These are phyloP conservation scores for Graphilbum sp. DNA, from an alignment of 2,329 filamentous ascomycete genomes.

Conservation along the genomic window DNA sequence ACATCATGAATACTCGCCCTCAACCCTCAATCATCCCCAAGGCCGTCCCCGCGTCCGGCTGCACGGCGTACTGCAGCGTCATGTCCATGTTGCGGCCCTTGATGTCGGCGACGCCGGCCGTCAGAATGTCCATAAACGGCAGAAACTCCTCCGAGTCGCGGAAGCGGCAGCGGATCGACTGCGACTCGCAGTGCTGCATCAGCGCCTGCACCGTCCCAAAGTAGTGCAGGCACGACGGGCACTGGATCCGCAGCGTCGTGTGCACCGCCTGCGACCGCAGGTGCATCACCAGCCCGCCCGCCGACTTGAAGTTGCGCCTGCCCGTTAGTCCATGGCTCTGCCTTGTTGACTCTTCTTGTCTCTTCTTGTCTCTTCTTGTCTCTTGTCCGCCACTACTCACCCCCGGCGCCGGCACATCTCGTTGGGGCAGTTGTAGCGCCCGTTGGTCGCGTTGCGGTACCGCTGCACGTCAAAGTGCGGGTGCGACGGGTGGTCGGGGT, in stretches of 20 bases:
- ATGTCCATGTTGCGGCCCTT: conserved; percentile 17
- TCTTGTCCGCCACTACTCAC: neutral
- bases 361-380: too few species aligned
- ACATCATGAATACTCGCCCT: too few species aligned
- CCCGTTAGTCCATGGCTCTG: neutral
- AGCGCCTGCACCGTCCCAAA: conserved; percentile 27
- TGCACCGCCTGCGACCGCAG: conserved; percentile 26
- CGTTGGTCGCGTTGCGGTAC: conserved; percentile 26
- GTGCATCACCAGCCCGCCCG: conserved; percentile 21
- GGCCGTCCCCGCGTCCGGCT: conserved; percentile 5
- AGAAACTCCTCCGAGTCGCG: conserved; percentile 23
- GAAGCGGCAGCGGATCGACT: conserved; percentile 24
- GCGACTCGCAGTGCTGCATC: conserved; percentile 31
- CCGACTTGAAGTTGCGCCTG: conserved; percentile 24
- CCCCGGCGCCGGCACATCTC: conserved; percentile 24
- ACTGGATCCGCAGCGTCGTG: conserved; percentile 18
- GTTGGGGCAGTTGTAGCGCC: conserved; percentile 37
- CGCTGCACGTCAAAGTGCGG: conserved; percentile 25
- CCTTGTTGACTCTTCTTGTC: too few species aligned
- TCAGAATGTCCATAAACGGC: conserved; percentile 21
- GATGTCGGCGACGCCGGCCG: conserved; percentile 21
- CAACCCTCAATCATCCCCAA: neutral
- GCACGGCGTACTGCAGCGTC: conserved; percentile 18
- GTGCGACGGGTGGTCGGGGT: conserved; percentile 3
- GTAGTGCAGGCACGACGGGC: conserved; percentile 25